phyloP scores from a whole-genome alignment of 805 yeast species.

The Cyberlindnera samutprakarnensis region DNA sequence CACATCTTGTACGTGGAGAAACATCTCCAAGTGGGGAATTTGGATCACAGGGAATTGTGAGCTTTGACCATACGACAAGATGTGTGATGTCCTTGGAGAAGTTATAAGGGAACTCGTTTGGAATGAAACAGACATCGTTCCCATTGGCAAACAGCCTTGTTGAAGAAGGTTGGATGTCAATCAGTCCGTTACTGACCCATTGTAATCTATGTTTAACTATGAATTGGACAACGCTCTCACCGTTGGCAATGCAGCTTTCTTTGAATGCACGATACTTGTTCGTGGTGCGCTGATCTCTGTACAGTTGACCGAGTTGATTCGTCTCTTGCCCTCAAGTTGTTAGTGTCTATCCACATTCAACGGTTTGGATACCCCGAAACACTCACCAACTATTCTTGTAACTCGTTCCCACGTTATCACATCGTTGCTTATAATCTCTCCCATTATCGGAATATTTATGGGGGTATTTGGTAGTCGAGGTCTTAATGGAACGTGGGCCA shows the following conservation, averaged over 20 bases:
- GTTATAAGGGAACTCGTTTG: conserved; percentile 63
- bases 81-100: conserved; percentile 46
- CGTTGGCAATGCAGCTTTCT: conserved; percentile 24
- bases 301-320: conserved; percentile 15
- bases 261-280: conserved; percentile 41
- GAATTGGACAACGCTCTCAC: conserved; percentile 39
- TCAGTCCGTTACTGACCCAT: conserved; percentile 36
- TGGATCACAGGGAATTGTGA: conserved; percentile 33
- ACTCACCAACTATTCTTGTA: no score
- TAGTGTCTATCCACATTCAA: no score
- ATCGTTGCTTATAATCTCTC: no score
- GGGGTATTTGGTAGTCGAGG: no score
- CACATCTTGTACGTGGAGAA: conserved; percentile 30
- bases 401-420: no score
- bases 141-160: conserved; percentile 20
- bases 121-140: conserved; percentile 31
- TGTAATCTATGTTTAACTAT: conserved; percentile 38
- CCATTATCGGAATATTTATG: no score
- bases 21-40: conserved; percentile 42
- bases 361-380: no score
- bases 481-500: no score
- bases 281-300: conserved; percentile 39
- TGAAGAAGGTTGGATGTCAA: conserved; percentile 13
- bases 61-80: conserved; percentile 62
- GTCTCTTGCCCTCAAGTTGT: conserved; percentile 2